Percentiles rank a stretch among this genome's conserved stretches.
Evolutionary conservation across 176 grass and related monocot species (phyloP).

Genomic region (Zea mays): Zm-B73-REFERENCE-NAM-5.0 NC_050104.1:81849001-81849500

Average conservation of each 20-base stretch:
- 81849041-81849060: slow-evolving; percentile 47
- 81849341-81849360: background rate
- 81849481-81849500: slow-evolving; percentile 24
- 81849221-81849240: slow-evolving; percentile 36
- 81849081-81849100: slow-evolving; percentile 36
- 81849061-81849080: slow-evolving; percentile 38
- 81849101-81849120: background rate
- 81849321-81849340: background rate
- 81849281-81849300: slow-evolving; percentile 1
- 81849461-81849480: background rate
- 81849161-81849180: slow-evolving; percentile 23
- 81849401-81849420: background rate
- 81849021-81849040: slow-evolving; percentile 34
- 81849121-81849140: background rate
- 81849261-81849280: background rate
- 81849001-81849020: slow-evolving; percentile 38
- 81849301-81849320: no score
- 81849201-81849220: slow-evolving; percentile 43
- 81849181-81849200: slow-evolving; percentile 1
- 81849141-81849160: background rate
- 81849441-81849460: background rate
- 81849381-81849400: background rate
- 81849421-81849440: background rate
- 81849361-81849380: slow-evolving; percentile 26
- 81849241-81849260: background rate